These are phyloP conservation scores for Achaetomium macrosporum DNA, from an alignment of 2,329 filamentous ascomycete genomes.

Conservation along the genomic window DNA sequence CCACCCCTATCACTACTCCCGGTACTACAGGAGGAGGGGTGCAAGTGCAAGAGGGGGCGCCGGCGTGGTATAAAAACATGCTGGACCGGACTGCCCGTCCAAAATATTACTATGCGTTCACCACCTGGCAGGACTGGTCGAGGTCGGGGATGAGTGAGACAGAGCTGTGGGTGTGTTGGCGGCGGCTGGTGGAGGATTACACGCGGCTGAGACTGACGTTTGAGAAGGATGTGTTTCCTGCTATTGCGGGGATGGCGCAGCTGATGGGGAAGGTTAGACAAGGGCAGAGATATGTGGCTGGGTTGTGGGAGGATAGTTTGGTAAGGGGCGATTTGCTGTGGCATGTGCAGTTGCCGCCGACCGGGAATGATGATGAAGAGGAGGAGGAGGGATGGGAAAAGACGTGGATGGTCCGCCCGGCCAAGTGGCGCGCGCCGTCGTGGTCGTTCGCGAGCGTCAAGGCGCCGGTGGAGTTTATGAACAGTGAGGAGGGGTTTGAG, in stretches of 20 bases:
- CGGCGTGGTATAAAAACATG: not conserved
- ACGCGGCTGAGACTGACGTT: constrained; percentile 7
- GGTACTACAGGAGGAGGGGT: too few species aligned
- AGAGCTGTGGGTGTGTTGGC: constrained; percentile 3
- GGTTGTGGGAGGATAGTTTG: constrained; percentile 4
- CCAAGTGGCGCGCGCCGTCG: constrained; percentile 18
- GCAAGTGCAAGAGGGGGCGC: too few species aligned
- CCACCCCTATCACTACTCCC: not conserved
- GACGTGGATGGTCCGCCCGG: not conserved
- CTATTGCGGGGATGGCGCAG: constrained; percentile 12
- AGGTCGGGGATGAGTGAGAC: not conserved
- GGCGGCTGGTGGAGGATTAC: constrained; percentile 13
- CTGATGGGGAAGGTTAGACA: not conserved
- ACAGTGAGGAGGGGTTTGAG: not conserved
- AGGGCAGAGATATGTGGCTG: constrained; percentile 1
- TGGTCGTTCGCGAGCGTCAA: constrained; percentile 17
- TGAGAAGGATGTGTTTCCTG: constrained; percentile 17
- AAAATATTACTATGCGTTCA: constrained; percentile 1
- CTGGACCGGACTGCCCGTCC: not conserved
- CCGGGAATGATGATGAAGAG: not conserved
- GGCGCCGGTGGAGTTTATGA: constrained; percentile 10
- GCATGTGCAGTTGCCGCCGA: constrained; percentile 8
- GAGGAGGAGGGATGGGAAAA: not conserved
- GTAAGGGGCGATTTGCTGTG: constrained; percentile 9
- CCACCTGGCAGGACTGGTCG: not conserved